Conservation (phyloP, 2,329 filamentous ascomycete genomes). For the Neopestalotiopsis sp. region DNA sequence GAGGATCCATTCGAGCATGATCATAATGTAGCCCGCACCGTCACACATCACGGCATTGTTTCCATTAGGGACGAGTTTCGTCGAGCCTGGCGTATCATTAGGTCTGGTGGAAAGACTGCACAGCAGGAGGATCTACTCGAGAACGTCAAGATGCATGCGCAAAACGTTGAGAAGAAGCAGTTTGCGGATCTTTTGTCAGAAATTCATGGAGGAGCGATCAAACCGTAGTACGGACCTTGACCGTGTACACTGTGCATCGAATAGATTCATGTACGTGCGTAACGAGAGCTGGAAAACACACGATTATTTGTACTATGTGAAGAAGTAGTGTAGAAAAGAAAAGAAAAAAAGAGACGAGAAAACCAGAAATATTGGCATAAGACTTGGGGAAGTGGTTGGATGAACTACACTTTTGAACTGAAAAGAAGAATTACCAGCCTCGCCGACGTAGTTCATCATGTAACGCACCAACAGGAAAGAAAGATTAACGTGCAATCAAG, state of each 20-base stretch:
- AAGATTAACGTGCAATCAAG: too few species aligned
- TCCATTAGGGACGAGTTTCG: slow-evolving; percentile 85
- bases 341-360: too few species aligned
- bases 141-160: slow-evolving; percentile 47
- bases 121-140: slow-evolving; percentile 56
- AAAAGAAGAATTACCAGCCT: too few species aligned
- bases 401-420: too few species aligned
- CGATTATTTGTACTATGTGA: too few species aligned
- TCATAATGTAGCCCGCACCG: slow-evolving; percentile 87
- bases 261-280: background rate
- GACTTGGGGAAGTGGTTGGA: too few species aligned
- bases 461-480: too few species aligned
- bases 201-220: slow-evolving; percentile 38
- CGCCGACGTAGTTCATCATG: too few species aligned
- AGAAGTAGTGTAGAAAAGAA: too few species aligned
- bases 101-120: slow-evolving; percentile 48
- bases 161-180: slow-evolving; percentile 38
- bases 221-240: background rate
- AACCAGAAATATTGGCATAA: too few species aligned
- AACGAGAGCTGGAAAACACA: too few species aligned
- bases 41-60: slow-evolving; percentile 81
- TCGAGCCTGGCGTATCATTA: slow-evolving; percentile 76
- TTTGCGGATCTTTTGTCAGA: slow-evolving; percentile 46
- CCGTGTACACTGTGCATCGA: background rate
- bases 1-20: slow-evolving; percentile 90